Conservation (phyloP, 768 basidiomycete genomes). For the Trametes maxima region DNA sequence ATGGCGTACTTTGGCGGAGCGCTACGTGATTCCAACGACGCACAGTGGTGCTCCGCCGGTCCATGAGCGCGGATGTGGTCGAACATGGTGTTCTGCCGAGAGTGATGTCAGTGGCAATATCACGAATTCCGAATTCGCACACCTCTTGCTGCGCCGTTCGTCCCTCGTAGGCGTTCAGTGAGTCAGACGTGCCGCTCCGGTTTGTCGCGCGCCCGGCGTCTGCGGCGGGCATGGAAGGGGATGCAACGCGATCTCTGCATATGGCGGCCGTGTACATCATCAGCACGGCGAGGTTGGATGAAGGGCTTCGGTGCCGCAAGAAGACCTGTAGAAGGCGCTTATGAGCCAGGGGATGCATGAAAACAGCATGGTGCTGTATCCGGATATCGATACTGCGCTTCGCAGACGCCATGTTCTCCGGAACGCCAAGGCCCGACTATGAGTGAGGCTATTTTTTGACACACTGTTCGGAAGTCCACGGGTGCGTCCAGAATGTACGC, state of each 20-base stretch:
- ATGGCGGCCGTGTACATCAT: neutral
- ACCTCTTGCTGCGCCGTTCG: neutral
- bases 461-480: no score
- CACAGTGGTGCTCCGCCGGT: neutral
- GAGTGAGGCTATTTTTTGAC: no score
- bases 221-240: neutral
- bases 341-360: no score
- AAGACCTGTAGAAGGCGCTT: neutral
- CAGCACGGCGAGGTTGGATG: neutral
- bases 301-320: conserved; percentile 1
- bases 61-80: neutral
- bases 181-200: neutral
- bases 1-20: no score
- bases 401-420: no score
- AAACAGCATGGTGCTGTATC: no score
- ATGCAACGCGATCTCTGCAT: neutral
- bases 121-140: conserved; percentile 7
- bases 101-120: neutral
- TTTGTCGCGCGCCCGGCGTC: neutral
- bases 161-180: neutral
- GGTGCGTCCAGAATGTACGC: no score
- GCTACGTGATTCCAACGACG: neutral
- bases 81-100: neutral
- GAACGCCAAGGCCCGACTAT: no score
- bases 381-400: no score